Evolutionary conservation across 1,284 basidiomycete species (phyloP).

Genomic region (Melanopsichium pennsylvanicum): DNA sequence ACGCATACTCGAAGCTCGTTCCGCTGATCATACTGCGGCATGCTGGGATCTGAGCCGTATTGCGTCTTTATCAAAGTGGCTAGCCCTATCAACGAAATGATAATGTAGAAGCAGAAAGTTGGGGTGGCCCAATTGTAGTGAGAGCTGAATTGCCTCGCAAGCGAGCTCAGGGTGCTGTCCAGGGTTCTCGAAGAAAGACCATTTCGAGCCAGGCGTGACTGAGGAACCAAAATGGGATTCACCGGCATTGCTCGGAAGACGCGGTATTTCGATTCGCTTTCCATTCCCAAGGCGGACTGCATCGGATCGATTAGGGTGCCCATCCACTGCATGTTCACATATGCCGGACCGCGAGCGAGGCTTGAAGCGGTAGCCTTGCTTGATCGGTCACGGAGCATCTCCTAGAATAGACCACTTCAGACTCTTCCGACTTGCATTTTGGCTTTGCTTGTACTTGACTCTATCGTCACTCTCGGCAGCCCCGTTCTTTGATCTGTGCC

Average conservation of each 20-base stretch:
- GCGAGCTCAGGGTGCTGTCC: conserved; percentile 16
- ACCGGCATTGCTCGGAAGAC: conserved; percentile 2
- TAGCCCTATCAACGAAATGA: too few species aligned
- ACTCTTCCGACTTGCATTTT: neutral
- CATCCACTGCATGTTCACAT: too few species aligned
- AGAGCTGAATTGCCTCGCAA: neutral
- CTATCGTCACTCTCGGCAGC: neutral
- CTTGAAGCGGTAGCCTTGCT: neutral
- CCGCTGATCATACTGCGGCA: too few species aligned
- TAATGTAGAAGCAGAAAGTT: too few species aligned
- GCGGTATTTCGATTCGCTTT: neutral
- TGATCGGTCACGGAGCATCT: neutral
- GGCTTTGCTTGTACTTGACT: neutral
- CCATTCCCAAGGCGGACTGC: neutral
- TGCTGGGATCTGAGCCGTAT: too few species aligned
- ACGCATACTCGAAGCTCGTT: too few species aligned
- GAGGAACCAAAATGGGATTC: neutral
- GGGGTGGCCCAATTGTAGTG: neutral
- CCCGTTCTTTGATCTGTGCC: neutral
- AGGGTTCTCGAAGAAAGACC: conserved; percentile 10
- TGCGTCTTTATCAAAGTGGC: too few species aligned
- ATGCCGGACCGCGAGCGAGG: neutral
- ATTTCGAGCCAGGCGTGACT: too few species aligned
- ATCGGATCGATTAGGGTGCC: conserved; percentile 12
- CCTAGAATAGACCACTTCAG: neutral